These are phyloP conservation scores for Tanozyma kutaoensis DNA, from an alignment of 805 yeast genomes.

Conservation along the genomic window DNA sequence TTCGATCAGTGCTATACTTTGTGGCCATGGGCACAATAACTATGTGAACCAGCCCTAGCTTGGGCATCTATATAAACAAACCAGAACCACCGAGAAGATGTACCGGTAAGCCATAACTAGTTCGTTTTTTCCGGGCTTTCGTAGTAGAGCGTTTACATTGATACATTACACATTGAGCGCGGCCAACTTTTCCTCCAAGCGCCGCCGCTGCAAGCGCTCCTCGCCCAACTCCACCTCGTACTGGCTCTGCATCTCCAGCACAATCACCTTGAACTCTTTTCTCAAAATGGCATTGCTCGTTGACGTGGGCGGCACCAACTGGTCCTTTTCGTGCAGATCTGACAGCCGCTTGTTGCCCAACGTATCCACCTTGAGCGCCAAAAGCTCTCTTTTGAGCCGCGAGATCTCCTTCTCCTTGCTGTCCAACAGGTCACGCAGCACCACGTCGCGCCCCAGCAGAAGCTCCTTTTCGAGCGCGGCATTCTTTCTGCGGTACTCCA, in stretches of 20 bases:
- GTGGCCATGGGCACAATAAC: too few species aligned
- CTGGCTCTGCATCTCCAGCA: slow-evolving; percentile 45
- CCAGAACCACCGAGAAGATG: too few species aligned
- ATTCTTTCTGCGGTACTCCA: slow-evolving; percentile 38
- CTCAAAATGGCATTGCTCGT: slow-evolving; percentile 43
- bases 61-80: too few species aligned
- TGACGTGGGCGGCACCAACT: too few species aligned
- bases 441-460: neutral
- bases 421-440: slow-evolving; percentile 4
- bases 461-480: slow-evolving; percentile 38
- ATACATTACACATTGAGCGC: neutral
- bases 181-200: slow-evolving; percentile 15
- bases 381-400: slow-evolving; percentile 31
- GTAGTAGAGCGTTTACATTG: too few species aligned
- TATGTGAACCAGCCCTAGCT: too few species aligned
- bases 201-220: slow-evolving; percentile 38
- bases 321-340: too few species aligned
- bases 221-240: slow-evolving; percentile 45
- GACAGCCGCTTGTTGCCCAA: slow-evolving; percentile 25
- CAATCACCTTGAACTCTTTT: slow-evolving; percentile 55
- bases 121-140: too few species aligned
- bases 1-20: too few species aligned
- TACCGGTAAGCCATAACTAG: too few species aligned
- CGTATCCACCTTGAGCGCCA: slow-evolving; percentile 29
- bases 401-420: slow-evolving; percentile 26